phyloP scores from a whole-genome alignment of 805 yeast species.

The Teunomyces aglyptinius region DNA sequence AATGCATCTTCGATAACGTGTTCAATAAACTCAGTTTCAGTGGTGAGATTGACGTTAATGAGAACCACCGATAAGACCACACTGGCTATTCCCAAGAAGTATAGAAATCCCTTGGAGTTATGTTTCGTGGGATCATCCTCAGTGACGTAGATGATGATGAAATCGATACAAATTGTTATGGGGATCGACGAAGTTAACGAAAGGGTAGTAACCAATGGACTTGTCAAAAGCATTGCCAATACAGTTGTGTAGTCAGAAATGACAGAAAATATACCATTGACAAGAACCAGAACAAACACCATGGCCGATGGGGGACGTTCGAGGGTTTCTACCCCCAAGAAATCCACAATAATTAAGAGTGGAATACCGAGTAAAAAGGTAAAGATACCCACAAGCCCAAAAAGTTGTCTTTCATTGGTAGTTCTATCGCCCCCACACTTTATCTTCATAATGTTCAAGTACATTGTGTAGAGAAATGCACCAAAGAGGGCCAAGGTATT shows the following conservation, averaged over 20 bases:
- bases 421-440: slow-evolving; percentile 45
- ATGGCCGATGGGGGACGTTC: slow-evolving; percentile 33
- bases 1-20: slow-evolving; percentile 48
- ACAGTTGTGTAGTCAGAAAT: slow-evolving; percentile 50
- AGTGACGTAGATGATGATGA: slow-evolving; percentile 26
- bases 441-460: slow-evolving; percentile 42
- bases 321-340: slow-evolving; percentile 40
- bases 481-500: slow-evolving; percentile 44
- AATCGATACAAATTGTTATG: slow-evolving; percentile 50
- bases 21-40: slow-evolving; percentile 45
- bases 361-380: slow-evolving; percentile 44
- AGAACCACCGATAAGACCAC: slow-evolving; percentile 47
- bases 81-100: slow-evolving; percentile 47
- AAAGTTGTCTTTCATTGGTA: slow-evolving; percentile 46
- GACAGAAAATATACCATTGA: slow-evolving; percentile 46
- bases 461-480: slow-evolving; percentile 47
- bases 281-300: slow-evolving; percentile 32
- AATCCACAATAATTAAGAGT: slow-evolving; percentile 31
- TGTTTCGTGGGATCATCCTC: slow-evolving; percentile 15
- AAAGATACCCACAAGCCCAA: slow-evolving; percentile 46
- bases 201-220: slow-evolving; percentile 52
- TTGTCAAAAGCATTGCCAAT: slow-evolving; percentile 51
- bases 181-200: slow-evolving; percentile 55
- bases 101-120: slow-evolving; percentile 27
- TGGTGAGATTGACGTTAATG: slow-evolving; percentile 41